Evolutionary conservation across 306 rosid species (phyloP), one percentile per base, ranked within the genome.

Genomic region (Prunus padus): DNA sequence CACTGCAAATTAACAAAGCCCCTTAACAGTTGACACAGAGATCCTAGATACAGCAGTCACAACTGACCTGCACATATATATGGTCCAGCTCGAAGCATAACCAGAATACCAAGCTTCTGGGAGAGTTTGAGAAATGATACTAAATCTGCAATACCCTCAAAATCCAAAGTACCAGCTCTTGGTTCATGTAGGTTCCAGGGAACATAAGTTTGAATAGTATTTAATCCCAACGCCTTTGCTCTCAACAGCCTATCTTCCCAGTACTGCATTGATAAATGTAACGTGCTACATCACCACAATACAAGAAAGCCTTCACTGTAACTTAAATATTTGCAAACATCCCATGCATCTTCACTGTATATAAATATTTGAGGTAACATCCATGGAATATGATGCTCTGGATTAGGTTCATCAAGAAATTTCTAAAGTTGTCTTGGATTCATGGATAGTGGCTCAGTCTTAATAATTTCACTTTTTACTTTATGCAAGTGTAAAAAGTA

Each of bases 111-210:
- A 19, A 82, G 95, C 83, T 85, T 90, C 88, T 92, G 92, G 84
- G 97, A 90, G 70, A 88, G 93, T 68, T 89, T 87, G 71, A 95
- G 84, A 88, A 82, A 92, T 46, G 91, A 78, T 67, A 84, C 88
- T 65, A 95, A 75, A 85, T 95, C 83, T 25, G 96, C 97, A 76
- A 95, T 77, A 70, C 96, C 97, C 75, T 78, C 89, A 84, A 92
- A 95, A 59, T 80, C 88, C 69, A 81, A 88, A 77, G 84, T 77
- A 66, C 90, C 97, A 1, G 93, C 87, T 60, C 67, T 73, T 76
- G 96, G 95, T 85, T 95, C 97, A 69, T 95, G 98, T 71, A 90
- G 83, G 84, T 95, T 95, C 98, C 98, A 92, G 57, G 98, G 97
- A 77, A 92, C 83, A 82, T 95, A 95, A 67, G 95, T 90, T 76